Evolutionary conservation across 495 filamentous ascomycete species (phyloP), one percentile per base, ranked within the genome.

Genomic region (Apodospora peruviana): DNA sequence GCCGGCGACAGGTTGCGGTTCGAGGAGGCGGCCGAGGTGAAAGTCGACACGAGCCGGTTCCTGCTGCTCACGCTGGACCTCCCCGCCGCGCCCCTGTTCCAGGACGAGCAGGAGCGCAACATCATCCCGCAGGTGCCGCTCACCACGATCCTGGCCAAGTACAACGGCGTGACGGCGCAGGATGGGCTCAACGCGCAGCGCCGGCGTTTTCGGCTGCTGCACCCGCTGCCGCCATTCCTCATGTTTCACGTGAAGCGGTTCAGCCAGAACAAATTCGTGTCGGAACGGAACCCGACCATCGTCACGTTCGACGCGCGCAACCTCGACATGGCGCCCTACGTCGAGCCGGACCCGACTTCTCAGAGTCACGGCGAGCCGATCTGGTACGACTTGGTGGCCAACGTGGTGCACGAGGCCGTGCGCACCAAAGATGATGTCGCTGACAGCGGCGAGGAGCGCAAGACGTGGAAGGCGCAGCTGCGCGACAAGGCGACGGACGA

Each of bases 231-330:
- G 0, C 94, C 91, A 1, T 97, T 85, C 58, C 78, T 98, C 16
- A 74, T 94, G 29, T 91, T 98, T 72, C 91, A 97, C 69, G 84
- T 99, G 74, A 97, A 97, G 68, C 87, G 93, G 35, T 99, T 99
- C 79, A 86, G 81, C 58, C 80, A 84, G 49, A 99, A 99, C 74
- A 91, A 95, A 53, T 97, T 97, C 65, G 88, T 97, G 23, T 74
- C 83, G 3, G 94, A 99, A 68, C 86, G 93, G 27, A 99, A 97
- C 67, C 93, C 91, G 4, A 97, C 94, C 0, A 99, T 99, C 61
- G 93, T 99, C 47, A 96, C 91, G 8, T 96, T 97, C 69, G 86
- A 88, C 47, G 81, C 84, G 3, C 78, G 85, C 48, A 83, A 81
- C 21, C 79, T 99, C 14, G 89, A 99, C 60, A 83, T 96, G 74